Conservation (phyloP, 2,329 filamentous ascomycete species). For the Chaetomium globosum region DNA sequence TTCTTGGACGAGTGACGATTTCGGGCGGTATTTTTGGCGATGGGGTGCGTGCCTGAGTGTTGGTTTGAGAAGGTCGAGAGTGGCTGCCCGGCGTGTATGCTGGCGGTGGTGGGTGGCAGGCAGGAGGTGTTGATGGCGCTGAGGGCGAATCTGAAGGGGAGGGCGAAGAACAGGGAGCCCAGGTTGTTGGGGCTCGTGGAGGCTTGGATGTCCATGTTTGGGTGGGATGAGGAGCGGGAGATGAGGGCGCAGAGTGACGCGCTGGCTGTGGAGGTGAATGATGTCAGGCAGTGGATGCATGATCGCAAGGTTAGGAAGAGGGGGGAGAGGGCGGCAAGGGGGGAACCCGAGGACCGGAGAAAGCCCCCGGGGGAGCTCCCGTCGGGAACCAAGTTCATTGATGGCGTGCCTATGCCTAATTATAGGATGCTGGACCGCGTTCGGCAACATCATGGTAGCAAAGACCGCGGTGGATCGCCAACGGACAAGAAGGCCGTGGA, state of each 20-base stretch:
- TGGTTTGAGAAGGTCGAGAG: constrained; percentile 38
- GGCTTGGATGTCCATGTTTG: constrained; percentile 48
- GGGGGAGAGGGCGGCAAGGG: not conserved
- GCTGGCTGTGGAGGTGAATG: constrained; percentile 22
- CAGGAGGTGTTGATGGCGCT: constrained; percentile 50
- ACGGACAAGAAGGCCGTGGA: not conserved
- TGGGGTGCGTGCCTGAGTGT: constrained; percentile 25
- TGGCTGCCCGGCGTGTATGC: constrained; percentile 57
- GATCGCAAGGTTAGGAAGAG: constrained; percentile 12
- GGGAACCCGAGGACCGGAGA: not conserved
- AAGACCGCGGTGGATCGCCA: constrained; percentile 1
- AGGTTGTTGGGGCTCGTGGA: constrained; percentile 48
- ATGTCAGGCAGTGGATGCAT: constrained; percentile 13
- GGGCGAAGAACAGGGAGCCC: constrained; percentile 41
- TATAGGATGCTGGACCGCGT: not conserved
- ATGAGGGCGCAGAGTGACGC: constrained; percentile 20
- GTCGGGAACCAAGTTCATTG: not conserved
- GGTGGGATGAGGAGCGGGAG: constrained; percentile 12
- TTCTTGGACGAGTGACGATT: constrained; percentile 47
- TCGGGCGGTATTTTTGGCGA: constrained; percentile 45
- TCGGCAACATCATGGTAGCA: not conserved
- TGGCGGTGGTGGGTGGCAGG: constrained; percentile 53
- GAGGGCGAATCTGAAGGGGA: constrained; percentile 48
- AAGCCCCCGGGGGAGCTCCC: not conserved
- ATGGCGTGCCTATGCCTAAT: not conserved